Base-by-base conservation (phyloP, 2,329 filamentous ascomycete genomes). In the Xylaria arbuscula region DNA sequence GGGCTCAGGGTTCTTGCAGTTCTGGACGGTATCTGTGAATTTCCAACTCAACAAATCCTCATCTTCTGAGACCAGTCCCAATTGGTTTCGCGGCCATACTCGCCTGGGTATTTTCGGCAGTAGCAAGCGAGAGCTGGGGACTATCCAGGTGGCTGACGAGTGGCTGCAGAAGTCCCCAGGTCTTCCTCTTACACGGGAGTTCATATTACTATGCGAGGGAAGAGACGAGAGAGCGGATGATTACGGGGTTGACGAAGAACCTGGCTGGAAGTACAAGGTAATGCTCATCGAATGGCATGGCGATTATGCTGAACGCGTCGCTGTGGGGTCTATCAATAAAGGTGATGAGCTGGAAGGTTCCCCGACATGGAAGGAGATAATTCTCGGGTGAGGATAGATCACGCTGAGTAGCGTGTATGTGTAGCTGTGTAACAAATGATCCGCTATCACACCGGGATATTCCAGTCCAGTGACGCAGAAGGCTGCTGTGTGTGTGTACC, bases 211-310 rank as follows among this genome's bases (percentile, higher is more conserved):
- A 9, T 66, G 64, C 9, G 64, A 66, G n/a, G 64, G 28, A 15
- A 56, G 64, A 45, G 64, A 66, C 36, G 51, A 66, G 57, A 56
- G 64, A 10, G 50, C 64, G 32, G 57, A 57, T 32, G 51, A 51
- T 9, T 40, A 56, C 22, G 6, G 36, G 3, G 51, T 56, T 51
- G 64, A 66, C 11, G 57, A 19, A 19, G 64, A 66, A 36, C 64
- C 57, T 8, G 64, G 64, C 32, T 66, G 64, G 64, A 66, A 28
- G 42, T 66, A 66, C 42, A 66, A 62, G 24, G 50, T 66, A 17
- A 66, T 66, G 64, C 64, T 66, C 22, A 50, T 66, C 17, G 64
- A 66, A 42, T 66, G 64, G 64, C 57, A 47, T 17, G 64, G 57
- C 13, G 64, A 66, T 10, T 66, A 66, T 51, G 64, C 64, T 7